phyloP scores from a whole-genome alignment of 805 yeast genomes.

The Candida jianshihensis region DNA sequence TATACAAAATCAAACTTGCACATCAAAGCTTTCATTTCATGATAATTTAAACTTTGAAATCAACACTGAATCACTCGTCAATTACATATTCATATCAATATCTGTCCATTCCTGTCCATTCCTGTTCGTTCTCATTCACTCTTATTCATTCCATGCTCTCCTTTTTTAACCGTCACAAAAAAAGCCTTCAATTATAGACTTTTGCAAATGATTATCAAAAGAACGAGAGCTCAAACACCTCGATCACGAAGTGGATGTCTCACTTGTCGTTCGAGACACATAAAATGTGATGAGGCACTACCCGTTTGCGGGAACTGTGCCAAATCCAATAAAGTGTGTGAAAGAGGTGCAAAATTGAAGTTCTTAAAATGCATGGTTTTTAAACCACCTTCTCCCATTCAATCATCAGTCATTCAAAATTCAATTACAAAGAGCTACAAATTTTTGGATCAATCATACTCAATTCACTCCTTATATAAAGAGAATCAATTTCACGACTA shows the following conservation, averaged over 20 bases:
- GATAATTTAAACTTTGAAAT: too few species aligned
- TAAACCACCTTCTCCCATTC: constrained; percentile 10
- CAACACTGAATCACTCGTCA: too few species aligned
- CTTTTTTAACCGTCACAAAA: neutral
- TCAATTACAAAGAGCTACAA: constrained; percentile 1
- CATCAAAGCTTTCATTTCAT: too few species aligned
- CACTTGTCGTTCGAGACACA: constrained; percentile 53
- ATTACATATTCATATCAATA: too few species aligned
- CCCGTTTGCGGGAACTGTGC: constrained; percentile 50
- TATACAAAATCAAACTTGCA: too few species aligned
- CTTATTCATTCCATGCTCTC: too few species aligned
- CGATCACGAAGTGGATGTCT: constrained; percentile 41
- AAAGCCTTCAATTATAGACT: neutral
- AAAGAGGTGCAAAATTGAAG: constrained; percentile 39
- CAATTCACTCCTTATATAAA: constrained; percentile 12
- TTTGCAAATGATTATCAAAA: neutral
- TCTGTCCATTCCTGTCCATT: too few species aligned
- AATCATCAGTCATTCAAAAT: neutral
- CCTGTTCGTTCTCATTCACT: too few species aligned
- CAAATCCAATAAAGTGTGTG: constrained; percentile 40
- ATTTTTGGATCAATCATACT: constrained; percentile 18
- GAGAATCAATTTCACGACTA: constrained; percentile 15
- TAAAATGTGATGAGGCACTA: constrained; percentile 53
- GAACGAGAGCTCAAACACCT: constrained; percentile 1
- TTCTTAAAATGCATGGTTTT: constrained; percentile 27